Evolutionary conservation across 257 asterid species (phyloP).

Genomic region (Eustoma russellianum): DNA sequence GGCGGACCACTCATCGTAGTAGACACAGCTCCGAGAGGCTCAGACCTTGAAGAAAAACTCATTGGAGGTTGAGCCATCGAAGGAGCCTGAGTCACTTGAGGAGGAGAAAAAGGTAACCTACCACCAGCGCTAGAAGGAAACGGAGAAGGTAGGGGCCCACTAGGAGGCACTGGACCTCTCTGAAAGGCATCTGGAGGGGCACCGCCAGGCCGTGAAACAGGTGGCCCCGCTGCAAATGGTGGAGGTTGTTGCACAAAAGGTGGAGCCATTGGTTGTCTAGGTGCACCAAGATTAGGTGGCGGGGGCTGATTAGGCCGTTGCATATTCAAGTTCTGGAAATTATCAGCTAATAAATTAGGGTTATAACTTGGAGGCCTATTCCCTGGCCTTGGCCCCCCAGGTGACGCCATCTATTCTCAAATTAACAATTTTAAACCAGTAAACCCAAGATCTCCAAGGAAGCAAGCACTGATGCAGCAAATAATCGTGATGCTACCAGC

Average conservation of each 20-base stretch:
- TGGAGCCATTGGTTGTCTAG: constrained; percentile 64
- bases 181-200: constrained; percentile 69
- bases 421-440: constrained; percentile 7
- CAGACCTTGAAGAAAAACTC: constrained; percentile 64
- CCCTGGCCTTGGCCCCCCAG: constrained; percentile 87
- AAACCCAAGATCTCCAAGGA: constrained; percentile 22
- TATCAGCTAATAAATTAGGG: constrained; percentile 63
- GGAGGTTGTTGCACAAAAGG: constrained; percentile 82
- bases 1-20: constrained; percentile 42
- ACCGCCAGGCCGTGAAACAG: constrained; percentile 54
- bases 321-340: constrained; percentile 76
- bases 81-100: constrained; percentile 25
- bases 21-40: constrained; percentile 62
- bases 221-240: constrained; percentile 41
- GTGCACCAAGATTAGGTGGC: constrained; percentile 34
- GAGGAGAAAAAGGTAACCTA: constrained; percentile 51
- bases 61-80: constrained; percentile 39
- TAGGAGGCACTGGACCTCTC: constrained; percentile 49
- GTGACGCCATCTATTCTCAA: constrained; percentile 66
- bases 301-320: constrained; percentile 65
- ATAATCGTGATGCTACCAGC: too few species aligned
- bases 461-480: constrained; percentile 3
- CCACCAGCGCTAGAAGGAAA: constrained; percentile 43
- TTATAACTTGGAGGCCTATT: constrained; percentile 66
- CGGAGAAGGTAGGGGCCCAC: constrained; percentile 43